phyloP scores from a whole-genome alignment of 1,139 yeast species.

The Meyerozyma sp. region DNA sequence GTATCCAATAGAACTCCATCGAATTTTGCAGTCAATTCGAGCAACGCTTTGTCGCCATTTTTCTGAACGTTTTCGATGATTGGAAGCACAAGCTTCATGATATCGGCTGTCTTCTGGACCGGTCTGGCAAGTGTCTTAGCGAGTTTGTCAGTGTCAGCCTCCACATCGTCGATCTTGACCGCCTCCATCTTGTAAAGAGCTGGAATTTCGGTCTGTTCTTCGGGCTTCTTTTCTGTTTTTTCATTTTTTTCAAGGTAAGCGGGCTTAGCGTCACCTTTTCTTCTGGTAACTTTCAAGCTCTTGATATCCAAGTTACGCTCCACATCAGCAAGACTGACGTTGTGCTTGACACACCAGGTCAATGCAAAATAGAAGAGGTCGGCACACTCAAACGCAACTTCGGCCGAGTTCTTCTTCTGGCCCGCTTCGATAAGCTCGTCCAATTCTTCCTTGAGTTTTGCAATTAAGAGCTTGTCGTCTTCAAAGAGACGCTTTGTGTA shows the following conservation, averaged over 20 bases:
- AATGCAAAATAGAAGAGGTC: conserved; percentile 88
- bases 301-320: conserved; percentile 82
- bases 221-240: conserved; percentile 13
- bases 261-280: conserved; percentile 94
- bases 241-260: conserved; percentile 55
- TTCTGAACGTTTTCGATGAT: conserved; percentile 72
- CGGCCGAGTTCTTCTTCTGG: conserved; percentile 37
- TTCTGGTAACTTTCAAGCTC: conserved; percentile 79
- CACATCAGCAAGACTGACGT: conserved; percentile 73
- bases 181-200: conserved; percentile 53
- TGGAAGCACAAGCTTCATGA: conserved; percentile 88
- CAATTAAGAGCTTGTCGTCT: conserved; percentile 68
- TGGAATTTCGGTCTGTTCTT: conserved; percentile 16
- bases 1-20: conserved; percentile 70
- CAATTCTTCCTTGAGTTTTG: conserved; percentile 93
- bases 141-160: conserved; percentile 38
- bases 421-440: conserved; percentile 91
- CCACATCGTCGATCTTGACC: conserved; percentile 41
- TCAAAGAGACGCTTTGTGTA: conserved; percentile 84
- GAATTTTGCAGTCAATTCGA: conserved; percentile 84
- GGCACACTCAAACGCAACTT: conserved; percentile 96
- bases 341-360: conserved; percentile 79
- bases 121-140: conserved; percentile 74
- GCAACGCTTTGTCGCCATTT: conserved; percentile 79
- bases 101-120: conserved; percentile 83